Percentiles rank a stretch among this genome's conserved stretches.
Evolutionary conservation across 305 asterid genomes (phyloP).

Genomic region (Ilex paraguariensis): DNA sequence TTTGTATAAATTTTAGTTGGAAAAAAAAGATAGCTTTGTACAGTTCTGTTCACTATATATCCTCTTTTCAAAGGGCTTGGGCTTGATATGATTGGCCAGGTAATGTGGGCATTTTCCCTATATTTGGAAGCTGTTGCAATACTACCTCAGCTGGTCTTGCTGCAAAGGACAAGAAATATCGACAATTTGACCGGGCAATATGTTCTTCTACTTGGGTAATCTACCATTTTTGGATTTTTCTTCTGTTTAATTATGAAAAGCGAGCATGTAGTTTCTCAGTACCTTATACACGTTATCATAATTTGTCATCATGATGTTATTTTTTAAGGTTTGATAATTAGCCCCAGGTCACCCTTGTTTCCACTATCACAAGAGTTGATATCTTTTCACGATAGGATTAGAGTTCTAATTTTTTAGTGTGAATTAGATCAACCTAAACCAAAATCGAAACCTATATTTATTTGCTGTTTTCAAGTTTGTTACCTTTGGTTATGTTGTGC

Average conservation of each 20-base stretch:
- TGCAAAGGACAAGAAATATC: conserved; percentile 91
- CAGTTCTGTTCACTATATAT: not conserved
- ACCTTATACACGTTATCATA: no score
- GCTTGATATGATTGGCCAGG: conserved; percentile 31
- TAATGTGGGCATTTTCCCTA: conserved; percentile 87
- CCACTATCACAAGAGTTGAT: no score
- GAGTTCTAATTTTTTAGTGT: no score
- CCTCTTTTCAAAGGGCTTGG: not conserved
- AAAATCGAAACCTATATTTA: not conserved
- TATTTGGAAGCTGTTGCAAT: conserved; percentile 95
- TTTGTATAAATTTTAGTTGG: not conserved
- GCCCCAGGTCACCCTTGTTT: no score
- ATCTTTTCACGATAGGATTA: no score
- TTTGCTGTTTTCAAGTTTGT: not conserved
- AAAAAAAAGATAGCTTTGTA: not conserved
- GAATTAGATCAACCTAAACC: no score
- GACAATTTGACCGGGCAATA: conserved; percentile 98
- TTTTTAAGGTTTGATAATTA: no score
- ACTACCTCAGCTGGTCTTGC: conserved; percentile 87
- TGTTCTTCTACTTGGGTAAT: conserved; percentile 83
- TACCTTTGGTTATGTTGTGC: no score
- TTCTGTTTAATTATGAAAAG: not conserved
- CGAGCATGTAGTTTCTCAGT: no score
- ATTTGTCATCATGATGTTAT: no score
- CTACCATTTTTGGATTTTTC: not conserved